Conservation (phyloP, 257 asterid genomes). For the Lavandula angustifolia region DNA sequence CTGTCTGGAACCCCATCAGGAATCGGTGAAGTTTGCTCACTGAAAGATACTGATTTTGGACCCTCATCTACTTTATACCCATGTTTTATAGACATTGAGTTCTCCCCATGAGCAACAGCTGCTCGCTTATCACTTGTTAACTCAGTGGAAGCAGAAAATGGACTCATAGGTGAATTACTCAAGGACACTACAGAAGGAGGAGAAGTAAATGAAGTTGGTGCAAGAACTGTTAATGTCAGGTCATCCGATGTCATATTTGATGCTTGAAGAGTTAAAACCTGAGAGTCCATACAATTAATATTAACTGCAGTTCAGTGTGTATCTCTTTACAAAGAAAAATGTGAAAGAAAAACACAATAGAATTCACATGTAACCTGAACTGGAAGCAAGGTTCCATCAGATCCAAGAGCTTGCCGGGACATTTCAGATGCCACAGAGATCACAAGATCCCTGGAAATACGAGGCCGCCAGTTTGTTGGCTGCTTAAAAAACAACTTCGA, state of each 20-base stretch:
- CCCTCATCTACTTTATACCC: constrained; percentile 35
- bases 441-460: constrained; percentile 90
- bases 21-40: constrained; percentile 40
- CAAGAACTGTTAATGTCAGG: constrained; percentile 86
- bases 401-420: constrained; percentile 70
- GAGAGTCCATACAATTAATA: constrained; percentile 42
- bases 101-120: constrained; percentile 36
- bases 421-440: constrained; percentile 95
- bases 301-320: constrained; percentile 22
- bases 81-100: constrained; percentile 39
- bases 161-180: constrained; percentile 59
- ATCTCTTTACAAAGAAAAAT: background rate
- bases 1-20: constrained; percentile 66
- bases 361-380: constrained; percentile 69
- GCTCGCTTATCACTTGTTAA: constrained; percentile 45
- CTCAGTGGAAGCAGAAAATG: constrained; percentile 49
- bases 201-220: constrained; percentile 79
- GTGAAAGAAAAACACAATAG: too few relatives aligned
- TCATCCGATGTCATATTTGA: constrained; percentile 84
- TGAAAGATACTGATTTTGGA: constrained; percentile 40
- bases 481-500: constrained; percentile 92
- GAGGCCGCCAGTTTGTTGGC: constrained; percentile 88
- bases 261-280: constrained; percentile 95
- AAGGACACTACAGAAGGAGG: constrained; percentile 77
- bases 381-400: constrained; percentile 80